Evolutionary conservation across 2,329 filamentous ascomycete genomes (phyloP), one percentile per base, ranked within the genome.

Genomic region (Pseudopyricularia cyperi): DNA sequence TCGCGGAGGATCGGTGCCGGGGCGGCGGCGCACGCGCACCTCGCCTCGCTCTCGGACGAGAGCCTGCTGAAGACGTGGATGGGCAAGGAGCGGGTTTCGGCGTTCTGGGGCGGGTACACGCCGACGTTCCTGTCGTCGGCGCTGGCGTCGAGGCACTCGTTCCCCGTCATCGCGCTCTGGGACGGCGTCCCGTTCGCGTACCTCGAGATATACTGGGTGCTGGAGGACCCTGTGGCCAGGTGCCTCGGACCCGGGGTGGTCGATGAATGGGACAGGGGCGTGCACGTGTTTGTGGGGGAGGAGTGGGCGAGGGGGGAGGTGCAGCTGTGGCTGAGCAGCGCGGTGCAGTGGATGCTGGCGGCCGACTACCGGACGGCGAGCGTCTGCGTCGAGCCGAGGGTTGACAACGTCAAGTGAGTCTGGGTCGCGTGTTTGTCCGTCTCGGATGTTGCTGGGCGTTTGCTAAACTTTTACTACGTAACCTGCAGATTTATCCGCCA

Each of bases 171-270:
- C 55, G 93, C 87, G 1, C 83, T 89, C 63, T 98, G 91, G 87
- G 89, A 97, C 59, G 90, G 89, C 11, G 85, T 91, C 55, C 91
- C 91, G 0, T 98, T 97, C 68, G 93, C 89, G 0, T 98, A 94
- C 65, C 96, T 98, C 63, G 93, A 98, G 70, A 77, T 98, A 33
- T 98, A 98, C 69, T 98, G 93, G 91, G 89, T 93, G 3, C 95
- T 95, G 62, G 93, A 98, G 64, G 93, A 97, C 62, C 70, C 74
- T 0, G 65, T 98, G 1, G 89, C 87, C 0, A 77, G 75, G 48
- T 75, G 88, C 57, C 67, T 94, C 4, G 75, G 82, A 64, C 53
- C 52, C 0, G 37, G 49, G 7, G 75, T 75, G 22, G 75, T 78
- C 3, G 80, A 82, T 0, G 79, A 77, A 7, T 97, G 85, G 67